phyloP scores from a whole-genome alignment of 257 asterid species.

The Solanum commersonii region DNA sequence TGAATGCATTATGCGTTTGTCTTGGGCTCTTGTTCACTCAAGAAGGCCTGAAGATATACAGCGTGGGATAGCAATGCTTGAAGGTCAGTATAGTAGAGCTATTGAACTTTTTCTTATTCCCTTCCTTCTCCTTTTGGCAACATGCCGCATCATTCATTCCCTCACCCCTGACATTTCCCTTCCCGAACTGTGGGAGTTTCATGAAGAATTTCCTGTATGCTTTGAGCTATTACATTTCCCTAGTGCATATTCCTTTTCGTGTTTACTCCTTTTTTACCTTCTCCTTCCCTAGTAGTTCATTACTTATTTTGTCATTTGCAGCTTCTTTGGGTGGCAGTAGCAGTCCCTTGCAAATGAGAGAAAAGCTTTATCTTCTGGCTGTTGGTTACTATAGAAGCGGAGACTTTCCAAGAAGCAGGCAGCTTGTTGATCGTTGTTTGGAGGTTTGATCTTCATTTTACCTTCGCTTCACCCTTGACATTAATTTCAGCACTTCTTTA shows the following conservation, averaged over 20 bases:
- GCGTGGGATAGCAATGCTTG: slow-evolving; percentile 97
- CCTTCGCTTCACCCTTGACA: neutral
- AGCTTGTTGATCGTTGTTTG: slow-evolving; percentile 66
- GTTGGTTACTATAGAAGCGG: slow-evolving; percentile 81
- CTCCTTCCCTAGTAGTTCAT: neutral
- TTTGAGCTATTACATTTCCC: neutral
- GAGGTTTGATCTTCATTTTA: slow-evolving; percentile 32
- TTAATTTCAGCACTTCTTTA: neutral
- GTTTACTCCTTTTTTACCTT: neutral
- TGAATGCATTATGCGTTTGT: slow-evolving; percentile 87
- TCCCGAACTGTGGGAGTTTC: neutral
- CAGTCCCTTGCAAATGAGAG: slow-evolving; percentile 51
- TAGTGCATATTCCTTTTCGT: neutral
- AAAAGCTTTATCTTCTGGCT: slow-evolving; percentile 70
- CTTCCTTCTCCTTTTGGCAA: neutral
- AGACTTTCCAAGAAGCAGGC: slow-evolving; percentile 72
- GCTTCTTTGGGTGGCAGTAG: slow-evolving; percentile 50
- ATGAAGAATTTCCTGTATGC: neutral
- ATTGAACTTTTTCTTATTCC: neutral
- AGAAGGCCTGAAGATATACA: slow-evolving; percentile 70
- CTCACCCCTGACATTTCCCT: neutral
- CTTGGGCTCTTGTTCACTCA: slow-evolving; percentile 98
- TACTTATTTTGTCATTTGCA: slow-evolving; percentile 25
- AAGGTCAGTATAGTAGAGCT: slow-evolving; percentile 33
- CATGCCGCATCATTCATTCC: neutral